Evolutionary conservation across 495 filamentous ascomycete species (phyloP).

Genomic region (Tetracladium marchalianum): DNA sequence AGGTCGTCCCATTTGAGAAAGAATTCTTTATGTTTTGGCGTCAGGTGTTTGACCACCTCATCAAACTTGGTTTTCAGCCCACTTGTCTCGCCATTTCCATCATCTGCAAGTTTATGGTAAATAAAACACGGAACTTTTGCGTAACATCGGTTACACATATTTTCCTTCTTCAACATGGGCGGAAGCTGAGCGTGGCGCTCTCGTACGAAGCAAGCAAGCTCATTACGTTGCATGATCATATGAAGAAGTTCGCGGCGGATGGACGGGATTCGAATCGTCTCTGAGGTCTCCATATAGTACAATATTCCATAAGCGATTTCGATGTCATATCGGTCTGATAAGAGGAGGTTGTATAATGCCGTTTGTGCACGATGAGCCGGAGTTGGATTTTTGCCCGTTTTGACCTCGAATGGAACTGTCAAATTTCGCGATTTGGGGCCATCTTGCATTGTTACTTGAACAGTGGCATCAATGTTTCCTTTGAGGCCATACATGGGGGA

Average conservation of each 20-base stretch:
- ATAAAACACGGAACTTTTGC: conserved; percentile 82
- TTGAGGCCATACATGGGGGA: conserved; percentile 95
- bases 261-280: conserved; percentile 73
- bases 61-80: conserved; percentile 67
- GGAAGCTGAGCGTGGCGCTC: conserved; percentile 67
- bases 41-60: conserved; percentile 64
- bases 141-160: conserved; percentile 75
- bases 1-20: conserved; percentile 92
- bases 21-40: conserved; percentile 62
- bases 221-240: conserved; percentile 95
- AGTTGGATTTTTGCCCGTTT: conserved; percentile 76
- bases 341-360: conserved; percentile 80
- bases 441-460: conserved; percentile 77
- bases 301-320: conserved; percentile 81
- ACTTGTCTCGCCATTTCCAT: conserved; percentile 72
- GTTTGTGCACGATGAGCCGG: conserved; percentile 86
- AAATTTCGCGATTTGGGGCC: conserved; percentile 50
- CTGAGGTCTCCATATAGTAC: conserved; percentile 87
- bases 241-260: conserved; percentile 80
- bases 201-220: conserved; percentile 73
- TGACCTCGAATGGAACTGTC: conserved; percentile 87
- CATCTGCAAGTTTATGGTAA: conserved; percentile 86
- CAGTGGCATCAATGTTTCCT: conserved; percentile 96
- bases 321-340: conserved; percentile 92
- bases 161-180: conserved; percentile 69